Conservation (phyloP, 495 filamentous ascomycete genomes). For the Viridothelium virens region DNA sequence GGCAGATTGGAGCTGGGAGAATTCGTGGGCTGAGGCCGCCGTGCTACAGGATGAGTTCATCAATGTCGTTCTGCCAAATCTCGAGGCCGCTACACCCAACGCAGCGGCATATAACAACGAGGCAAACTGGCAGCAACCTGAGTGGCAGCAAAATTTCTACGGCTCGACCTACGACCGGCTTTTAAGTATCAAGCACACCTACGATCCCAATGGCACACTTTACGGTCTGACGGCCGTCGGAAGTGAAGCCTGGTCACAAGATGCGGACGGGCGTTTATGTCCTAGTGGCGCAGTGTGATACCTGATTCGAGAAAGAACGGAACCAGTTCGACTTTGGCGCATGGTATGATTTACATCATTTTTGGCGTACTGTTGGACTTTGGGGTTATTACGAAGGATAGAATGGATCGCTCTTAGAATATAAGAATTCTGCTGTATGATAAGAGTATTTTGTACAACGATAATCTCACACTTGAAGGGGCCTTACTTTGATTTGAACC, state of each 20-base stretch:
- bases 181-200: slow-evolving; percentile 42
- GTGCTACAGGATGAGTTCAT: not conserved
- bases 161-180: slow-evolving; percentile 36
- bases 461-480: too few species aligned
- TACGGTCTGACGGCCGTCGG: slow-evolving; percentile 46
- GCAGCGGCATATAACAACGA: not conserved
- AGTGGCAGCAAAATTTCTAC: slow-evolving; percentile 23
- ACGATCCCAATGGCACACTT: slow-evolving; percentile 47
- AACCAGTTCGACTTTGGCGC: not conserved
- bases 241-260: slow-evolving; percentile 32
- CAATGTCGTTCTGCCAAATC: not conserved
- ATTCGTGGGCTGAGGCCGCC: not conserved
- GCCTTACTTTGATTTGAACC: too few species aligned
- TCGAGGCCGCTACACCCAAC: not conserved
- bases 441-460: too few species aligned
- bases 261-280: not conserved
- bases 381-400: too few species aligned
- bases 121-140: slow-evolving; percentile 12
- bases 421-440: too few species aligned
- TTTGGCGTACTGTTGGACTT: not conserved
- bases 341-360: not conserved
- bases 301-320: not conserved
- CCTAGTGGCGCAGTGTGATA: not conserved
- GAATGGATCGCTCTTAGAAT: too few species aligned
- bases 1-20: not conserved